These are phyloP conservation scores for Miscanthus lutarioriparius DNA, from an alignment of 176 grass and related monocot genomes.

Conservation along the genomic window DNA sequence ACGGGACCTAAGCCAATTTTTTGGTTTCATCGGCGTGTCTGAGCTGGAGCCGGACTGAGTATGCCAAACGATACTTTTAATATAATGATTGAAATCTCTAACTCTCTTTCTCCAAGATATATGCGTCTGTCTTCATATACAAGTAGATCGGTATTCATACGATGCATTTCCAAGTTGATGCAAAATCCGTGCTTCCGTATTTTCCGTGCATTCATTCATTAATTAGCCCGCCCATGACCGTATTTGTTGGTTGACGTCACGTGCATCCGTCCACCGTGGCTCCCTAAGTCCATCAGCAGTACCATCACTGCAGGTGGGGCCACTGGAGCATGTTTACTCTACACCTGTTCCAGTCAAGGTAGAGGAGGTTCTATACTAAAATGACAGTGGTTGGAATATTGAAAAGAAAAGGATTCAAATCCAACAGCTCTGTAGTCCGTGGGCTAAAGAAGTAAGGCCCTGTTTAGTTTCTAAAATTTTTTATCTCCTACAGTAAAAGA, in stretches of 20 bases:
- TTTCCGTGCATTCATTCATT: not conserved
- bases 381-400: not conserved
- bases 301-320: not conserved
- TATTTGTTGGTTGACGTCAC: conserved; percentile 6
- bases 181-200: not conserved
- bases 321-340: not conserved
- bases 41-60: too few species aligned
- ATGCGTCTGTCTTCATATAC: too few species aligned
- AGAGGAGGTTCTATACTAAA: not conserved
- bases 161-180: not conserved
- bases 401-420: not conserved
- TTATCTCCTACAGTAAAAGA: too few species aligned
- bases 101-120: too few species aligned
- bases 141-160: too few species aligned
- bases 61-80: too few species aligned
- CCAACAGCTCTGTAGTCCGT: not conserved
- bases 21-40: too few species aligned
- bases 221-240: not conserved
- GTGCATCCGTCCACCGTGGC: not conserved
- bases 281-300: not conserved
- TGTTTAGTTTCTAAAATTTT: too few species aligned
- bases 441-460: not conserved
- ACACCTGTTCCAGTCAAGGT: not conserved
- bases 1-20: too few species aligned
- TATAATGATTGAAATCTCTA: too few species aligned